Base-by-base conservation (phyloP, 2,329 filamentous ascomycete species). In the Cladosporium austrohemisphaericum region DNA sequence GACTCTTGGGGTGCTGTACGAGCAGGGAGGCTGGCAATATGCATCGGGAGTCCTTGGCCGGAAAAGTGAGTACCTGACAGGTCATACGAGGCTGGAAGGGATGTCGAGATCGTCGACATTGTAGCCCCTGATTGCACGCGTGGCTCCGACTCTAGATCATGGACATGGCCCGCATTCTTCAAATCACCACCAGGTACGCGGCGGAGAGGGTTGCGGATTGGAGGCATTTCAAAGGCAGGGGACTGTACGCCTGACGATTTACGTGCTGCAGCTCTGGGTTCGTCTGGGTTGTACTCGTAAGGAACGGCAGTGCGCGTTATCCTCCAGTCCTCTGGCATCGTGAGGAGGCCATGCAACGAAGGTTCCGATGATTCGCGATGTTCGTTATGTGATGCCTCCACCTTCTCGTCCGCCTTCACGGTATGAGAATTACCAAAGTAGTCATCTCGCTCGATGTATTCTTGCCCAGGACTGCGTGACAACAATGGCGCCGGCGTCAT, bases 111-210 rank as follows among this genome's bases (percentile, higher is more conserved):
- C 2, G 60, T 58, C 3, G 58, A 59, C 9, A 59, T 48, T 9
- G 61, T 59, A 26, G 55, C 59, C 11, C 46, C 51, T 1, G 80
- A 83, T 44, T 68, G 61, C 26, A 69, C 68, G 37, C 72, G 70
- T 20, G 66, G 65, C 2, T 61, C 55, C 16, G 64, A 57, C 43
- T 71, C 67, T 6, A 76, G 63, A 50, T 75, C 72, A 36, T 74
- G 67, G 0, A 76, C 65, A 49, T 76, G 72, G 33, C 70, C 68
- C 6, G 65, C 71, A 23, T 69, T 70, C 45, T 72, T 68, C 28
- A 77, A 64, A 59, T 77, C 69, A 13, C 74, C 74, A 38, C 73
- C 74, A 36, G 74, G 74, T 29, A 71, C 65, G 43, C 74, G 65
- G 22, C 74, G 70, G 18, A 77, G 65, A 55, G 37, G 46, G 26